Conservation (phyloP, 208 protist species). For the Strigomonas galati region DNA sequence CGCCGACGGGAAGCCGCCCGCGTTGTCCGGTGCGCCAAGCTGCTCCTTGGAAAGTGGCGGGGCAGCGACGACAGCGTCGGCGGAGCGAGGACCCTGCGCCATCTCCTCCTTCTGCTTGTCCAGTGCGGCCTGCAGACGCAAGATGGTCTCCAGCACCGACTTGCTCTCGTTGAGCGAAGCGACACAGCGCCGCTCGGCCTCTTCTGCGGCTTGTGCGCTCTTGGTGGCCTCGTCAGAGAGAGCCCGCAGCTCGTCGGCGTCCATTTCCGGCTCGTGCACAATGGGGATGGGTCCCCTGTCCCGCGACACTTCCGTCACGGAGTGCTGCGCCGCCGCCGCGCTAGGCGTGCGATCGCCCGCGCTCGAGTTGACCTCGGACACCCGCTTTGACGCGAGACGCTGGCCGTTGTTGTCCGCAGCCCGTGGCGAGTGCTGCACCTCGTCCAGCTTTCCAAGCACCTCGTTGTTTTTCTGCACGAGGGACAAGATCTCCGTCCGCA, state of each 20-base stretch:
- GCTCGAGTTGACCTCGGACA: neutral
- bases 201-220: constrained; percentile 18
- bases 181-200: constrained; percentile 27
- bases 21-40: too few species aligned
- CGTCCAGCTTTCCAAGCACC: constrained; percentile 21
- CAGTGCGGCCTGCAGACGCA: neutral
- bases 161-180: constrained; percentile 19
- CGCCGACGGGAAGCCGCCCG: neutral
- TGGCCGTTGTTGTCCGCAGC: too few species aligned
- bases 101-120: constrained; percentile 11
- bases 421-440: constrained; percentile 10
- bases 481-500: constrained; percentile 60
- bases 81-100: too few species aligned
- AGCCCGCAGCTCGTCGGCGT: constrained; percentile 9
- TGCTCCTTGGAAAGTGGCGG: too few species aligned
- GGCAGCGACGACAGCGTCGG: too few species aligned
- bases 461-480: constrained; percentile 55
- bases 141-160: constrained; percentile 5
- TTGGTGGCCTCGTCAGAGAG: constrained; percentile 18
- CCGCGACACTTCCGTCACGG: too few species aligned
- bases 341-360: neutral
- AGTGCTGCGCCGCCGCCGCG: too few species aligned
- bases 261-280: neutral
- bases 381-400: neutral
- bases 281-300: too few species aligned